Base-by-base conservation (phyloP, 352 stramenopile genomes). In the Plasmopara viticola region DNA sequence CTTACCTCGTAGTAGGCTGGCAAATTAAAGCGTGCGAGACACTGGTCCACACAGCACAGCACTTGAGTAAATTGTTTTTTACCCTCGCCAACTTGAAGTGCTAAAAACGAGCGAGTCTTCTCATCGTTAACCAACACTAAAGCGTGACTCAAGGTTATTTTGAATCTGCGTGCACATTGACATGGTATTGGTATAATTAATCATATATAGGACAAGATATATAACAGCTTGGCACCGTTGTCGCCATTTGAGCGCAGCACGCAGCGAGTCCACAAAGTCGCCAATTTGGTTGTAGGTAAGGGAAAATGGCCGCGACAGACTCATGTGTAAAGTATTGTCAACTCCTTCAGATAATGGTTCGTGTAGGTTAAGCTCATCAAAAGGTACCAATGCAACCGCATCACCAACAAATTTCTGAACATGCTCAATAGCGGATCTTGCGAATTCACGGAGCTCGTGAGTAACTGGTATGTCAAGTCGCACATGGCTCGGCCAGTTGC, bases 401-500 rank as follows among this genome's bases (percentile, higher is more conserved):
- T 60, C 57, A 5, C 54, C 62, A 9, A 74, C 50, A n/a, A 61
- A 12, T 10, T 53, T 25, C 31, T 83, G 72, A 1, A 60, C 67
- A n/a, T 51, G 31, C 6, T 66, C 37, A 34, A 87, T 72, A 37
- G 68, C 30, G 5, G 43, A 17, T 9, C 49, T 48, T 34, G 58
- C 62, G 9, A 80, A 31, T 10, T 56, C 33, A 12, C 46, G 60
- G 10, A 86, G 44, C 28, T 62, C 53, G 4, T 44, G 35, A 25
- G 56, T 57, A 6, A 72, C 41, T 38, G 48, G 25, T n/a, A 90
- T 62, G 17, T 64, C 40, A 33, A 90, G 70, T 34, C 68, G 65
- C 34, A 93, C 68, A 29, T 93, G 78, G 45, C 79, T 90, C 42
- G 83, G 80, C 83, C 83, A 93, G 48, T 93, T 87, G 47, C 80